Conservation (phyloP, 2,329 filamentous ascomycete species). For the Diaporthe ampelina region DNA sequence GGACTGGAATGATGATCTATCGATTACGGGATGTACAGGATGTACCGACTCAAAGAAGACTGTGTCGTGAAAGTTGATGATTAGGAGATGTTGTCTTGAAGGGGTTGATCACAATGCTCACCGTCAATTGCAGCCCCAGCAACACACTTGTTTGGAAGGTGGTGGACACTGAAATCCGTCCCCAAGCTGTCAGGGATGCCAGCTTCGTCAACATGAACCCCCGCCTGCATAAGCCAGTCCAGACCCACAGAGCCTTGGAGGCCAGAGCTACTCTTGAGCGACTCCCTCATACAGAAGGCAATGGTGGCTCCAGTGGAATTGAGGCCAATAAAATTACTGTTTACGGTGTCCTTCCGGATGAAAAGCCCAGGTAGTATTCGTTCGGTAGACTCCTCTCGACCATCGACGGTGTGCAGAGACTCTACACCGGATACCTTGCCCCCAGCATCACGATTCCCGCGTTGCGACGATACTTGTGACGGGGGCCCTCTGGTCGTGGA, state of each 20-base stretch:
- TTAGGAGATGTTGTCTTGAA: not conserved
- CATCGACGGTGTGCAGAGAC: not conserved
- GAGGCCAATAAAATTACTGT: slow-evolving; percentile 17
- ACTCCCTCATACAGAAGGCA: slow-evolving; percentile 6
- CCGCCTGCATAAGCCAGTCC: not conserved
- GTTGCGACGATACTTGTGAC: not conserved
- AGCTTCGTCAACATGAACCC: slow-evolving; percentile 1
- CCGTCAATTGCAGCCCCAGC: not conserved
- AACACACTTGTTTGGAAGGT: not conserved
- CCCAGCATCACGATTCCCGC: not conserved
- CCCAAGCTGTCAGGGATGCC: not conserved
- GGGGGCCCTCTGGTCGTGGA: not conserved
- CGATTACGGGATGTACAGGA: not conserved
- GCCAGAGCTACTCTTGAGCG: not conserved
- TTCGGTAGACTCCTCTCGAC: not conserved
- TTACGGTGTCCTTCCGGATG: not conserved
- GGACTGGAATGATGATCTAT: not conserved
- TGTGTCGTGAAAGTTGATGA: not conserved
- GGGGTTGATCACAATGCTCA: not conserved
- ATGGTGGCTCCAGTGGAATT: not conserved
- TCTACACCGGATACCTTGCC: not conserved
- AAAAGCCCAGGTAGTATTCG: not conserved
- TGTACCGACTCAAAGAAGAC: not conserved
- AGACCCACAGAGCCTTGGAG: not conserved
- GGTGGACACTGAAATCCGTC: not conserved